Evolutionary conservation across 2,329 filamentous ascomycete species (phyloP), one percentile per base, ranked within the genome.

Genomic region (Penicillium vulpinum): DNA sequence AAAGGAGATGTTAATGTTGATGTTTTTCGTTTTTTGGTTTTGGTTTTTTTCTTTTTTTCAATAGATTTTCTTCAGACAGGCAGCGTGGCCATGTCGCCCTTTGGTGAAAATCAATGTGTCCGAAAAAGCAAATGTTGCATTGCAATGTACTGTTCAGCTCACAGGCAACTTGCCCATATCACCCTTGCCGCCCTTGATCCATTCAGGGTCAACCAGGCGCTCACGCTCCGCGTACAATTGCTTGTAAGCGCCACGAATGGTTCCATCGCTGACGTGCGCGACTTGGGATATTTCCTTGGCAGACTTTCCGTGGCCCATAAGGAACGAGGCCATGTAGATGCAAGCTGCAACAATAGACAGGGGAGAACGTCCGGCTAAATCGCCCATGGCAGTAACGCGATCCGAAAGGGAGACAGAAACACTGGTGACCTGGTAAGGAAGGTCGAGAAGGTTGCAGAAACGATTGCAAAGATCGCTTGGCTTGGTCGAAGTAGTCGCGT

Each of bases 211-310:
- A 67, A 97, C 85, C 57, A 99, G 78, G 60, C 85, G 82, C 54
- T 93, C 87, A 49, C 87, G 85, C 47, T 88, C 87, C 18, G 83
- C 81, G 72, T 92, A 93, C 47, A 99, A 82, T 69, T 90, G 87
- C 72, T 94, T 94, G 80, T 97, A 99, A 0, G 93, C 92, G 26
- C 91, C 95, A 69, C 95, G 92, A 67, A 99, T 96, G 0, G 94
- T 99, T 54, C 94, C 92, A 70, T 99, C 95, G 72, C 92, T 97
- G 28, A 99, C 94, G 63, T 91, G 91, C 1, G 90, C 91, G 18
- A 94, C 88, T 24, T 77, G 75, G 5, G 91, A 90, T 66, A 99
- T 97, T 59, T 95, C 89, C 74, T 92, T 92, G n/a, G 91, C 89
- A 7, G 85, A 81, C 68, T 89, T 90, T 21, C 86, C 81, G 64